Evolutionary conservation across 495 filamentous ascomycete genomes (phyloP).

Genomic region (Lindgomyces ingoldianus): DNA sequence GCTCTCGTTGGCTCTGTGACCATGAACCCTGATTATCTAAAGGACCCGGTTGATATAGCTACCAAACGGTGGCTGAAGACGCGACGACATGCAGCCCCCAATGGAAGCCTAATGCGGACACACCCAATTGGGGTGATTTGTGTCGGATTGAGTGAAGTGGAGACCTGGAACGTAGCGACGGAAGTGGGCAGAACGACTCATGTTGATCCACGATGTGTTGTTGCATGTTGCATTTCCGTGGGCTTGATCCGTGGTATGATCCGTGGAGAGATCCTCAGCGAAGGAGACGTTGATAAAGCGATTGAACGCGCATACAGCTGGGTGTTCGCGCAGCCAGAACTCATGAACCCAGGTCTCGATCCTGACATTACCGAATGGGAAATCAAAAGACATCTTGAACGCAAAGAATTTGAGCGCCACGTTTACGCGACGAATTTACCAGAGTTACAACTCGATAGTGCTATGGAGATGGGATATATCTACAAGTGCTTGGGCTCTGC

Average conservation of each 20-base stretch:
- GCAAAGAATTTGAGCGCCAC: constrained; percentile 45
- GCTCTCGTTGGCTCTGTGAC: constrained; percentile 45
- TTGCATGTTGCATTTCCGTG: constrained; percentile 48
- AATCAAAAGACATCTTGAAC: constrained; percentile 37
- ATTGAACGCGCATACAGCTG: constrained; percentile 40
- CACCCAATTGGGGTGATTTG: constrained; percentile 50
- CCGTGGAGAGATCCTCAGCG: constrained; percentile 46
- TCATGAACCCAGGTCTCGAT: constrained; percentile 25
- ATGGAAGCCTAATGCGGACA: constrained; percentile 54
- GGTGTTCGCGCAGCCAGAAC: constrained; percentile 35
- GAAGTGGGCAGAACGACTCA: constrained; percentile 47
- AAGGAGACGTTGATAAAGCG: constrained; percentile 43
- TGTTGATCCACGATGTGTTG: constrained; percentile 51
- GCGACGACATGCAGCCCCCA: constrained; percentile 45
- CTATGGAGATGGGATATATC: constrained; percentile 51
- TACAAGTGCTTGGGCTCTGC: constrained; percentile 52
- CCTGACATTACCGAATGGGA: constrained; percentile 19
- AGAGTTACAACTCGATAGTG: constrained; percentile 46
- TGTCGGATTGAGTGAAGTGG: constrained; percentile 38
- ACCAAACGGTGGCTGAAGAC: constrained; percentile 44
- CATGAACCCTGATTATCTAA: constrained; percentile 37
- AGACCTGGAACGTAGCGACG: constrained; percentile 41
- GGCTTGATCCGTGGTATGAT: constrained; percentile 48
- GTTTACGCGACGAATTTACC: constrained; percentile 39
- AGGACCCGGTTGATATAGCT: constrained; percentile 41